phyloP scores from a whole-genome alignment of 148 eudicot species.

The Rhododendron molle region DNA sequence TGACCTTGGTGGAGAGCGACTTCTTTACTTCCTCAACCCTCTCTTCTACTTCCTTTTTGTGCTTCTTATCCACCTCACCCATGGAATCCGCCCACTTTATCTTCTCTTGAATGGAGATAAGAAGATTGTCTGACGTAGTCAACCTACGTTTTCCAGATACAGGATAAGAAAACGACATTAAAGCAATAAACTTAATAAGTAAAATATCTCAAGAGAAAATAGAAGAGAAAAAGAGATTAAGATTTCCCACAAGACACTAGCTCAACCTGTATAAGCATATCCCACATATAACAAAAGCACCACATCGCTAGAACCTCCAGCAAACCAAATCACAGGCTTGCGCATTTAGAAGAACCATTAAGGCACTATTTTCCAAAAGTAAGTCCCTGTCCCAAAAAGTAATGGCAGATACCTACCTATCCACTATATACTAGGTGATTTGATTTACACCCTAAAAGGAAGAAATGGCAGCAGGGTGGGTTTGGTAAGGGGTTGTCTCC shows the following conservation, averaged over 20 bases:
- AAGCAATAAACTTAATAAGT: background rate
- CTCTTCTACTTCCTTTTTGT: constrained; percentile 78
- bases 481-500: background rate
- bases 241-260: background rate
- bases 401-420: background rate
- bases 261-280: background rate
- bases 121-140: constrained; percentile 75
- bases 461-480: background rate
- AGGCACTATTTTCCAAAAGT: background rate
- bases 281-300: background rate
- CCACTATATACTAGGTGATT: background rate
- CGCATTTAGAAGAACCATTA: background rate
- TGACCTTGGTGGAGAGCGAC: constrained; percentile 74
- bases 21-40: constrained; percentile 79
- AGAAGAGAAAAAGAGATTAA: background rate
- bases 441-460: background rate
- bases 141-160: constrained; percentile 38
- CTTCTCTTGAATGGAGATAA: constrained; percentile 86
- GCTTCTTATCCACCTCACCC: constrained; percentile 83
- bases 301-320: background rate
- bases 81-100: constrained; percentile 93
- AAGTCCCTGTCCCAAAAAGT: background rate
- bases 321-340: background rate
- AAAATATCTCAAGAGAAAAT: background rate
- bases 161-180: background rate